Evolutionary conservation across 306 rosid species (phyloP), one percentile per base, ranked within the genome.

Genomic region (Prunus mume): DNA sequence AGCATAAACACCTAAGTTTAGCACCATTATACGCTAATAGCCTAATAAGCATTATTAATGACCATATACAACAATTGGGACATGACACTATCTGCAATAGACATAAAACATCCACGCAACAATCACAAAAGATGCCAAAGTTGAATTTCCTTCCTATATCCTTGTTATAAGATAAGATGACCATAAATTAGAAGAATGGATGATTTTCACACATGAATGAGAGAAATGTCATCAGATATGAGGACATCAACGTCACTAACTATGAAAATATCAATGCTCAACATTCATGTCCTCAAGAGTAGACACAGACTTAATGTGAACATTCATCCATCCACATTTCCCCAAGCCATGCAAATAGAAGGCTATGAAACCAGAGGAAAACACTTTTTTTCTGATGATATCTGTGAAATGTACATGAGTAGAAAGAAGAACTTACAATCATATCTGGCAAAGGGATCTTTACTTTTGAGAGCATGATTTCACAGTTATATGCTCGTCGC

Each of bases 401-500:
- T 12, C n/a, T 10, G 27, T 56, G 12, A 67, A 65, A 49, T 28
- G 18, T 60, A 46, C 55, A 54, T 49, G 18, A 69, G 66, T 13
- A 45, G 55, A 81, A 67, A 24, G 2, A 66, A 49, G 47, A 73
- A 83, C 91, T 85, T 85, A 87, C 91, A 49, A 87, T 80, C 89
- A 87, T 80, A 28, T 87, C 91, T 41, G 91, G 84, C 80, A 87
- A 70, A 32, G 91, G 89, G 58, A 87, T 77, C 81, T 87, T 87
- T 64, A 87, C 81, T 78, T 87, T 87, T 78, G 91, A 83, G 30
- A 87, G 89, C 91, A 87, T 87, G 72, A 87, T 87, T 77, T 87
- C 91, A 69, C 87, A 87, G 71, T 87, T 87, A 70, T 87, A 87
- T 46, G 91, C 91, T 80, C 91, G 79, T 17, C 91, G 88, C 83